Conservation (phyloP, 805 yeast species). For the Lachancea sp. region DNA sequence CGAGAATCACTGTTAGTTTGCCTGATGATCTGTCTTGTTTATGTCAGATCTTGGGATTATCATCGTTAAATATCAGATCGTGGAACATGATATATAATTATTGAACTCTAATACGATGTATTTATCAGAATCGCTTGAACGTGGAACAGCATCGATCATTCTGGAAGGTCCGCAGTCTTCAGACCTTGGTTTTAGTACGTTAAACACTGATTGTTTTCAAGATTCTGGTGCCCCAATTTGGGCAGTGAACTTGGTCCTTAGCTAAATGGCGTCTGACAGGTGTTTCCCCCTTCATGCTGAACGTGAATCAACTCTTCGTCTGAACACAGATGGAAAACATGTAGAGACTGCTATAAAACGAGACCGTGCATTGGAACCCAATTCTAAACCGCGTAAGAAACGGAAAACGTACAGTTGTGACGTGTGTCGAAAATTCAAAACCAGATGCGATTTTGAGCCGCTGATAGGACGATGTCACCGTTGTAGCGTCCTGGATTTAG, state of each 20-base stretch:
- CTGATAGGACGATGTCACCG: conserved; percentile 43
- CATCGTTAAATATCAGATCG: no score
- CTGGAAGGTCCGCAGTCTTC: no score
- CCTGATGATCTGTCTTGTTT: no score
- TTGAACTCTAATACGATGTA: no score
- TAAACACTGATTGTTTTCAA: no score
- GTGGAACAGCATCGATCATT: no score
- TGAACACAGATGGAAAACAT: conserved; percentile 1
- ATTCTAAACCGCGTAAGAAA: conserved; percentile 30
- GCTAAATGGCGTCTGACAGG: background rate
- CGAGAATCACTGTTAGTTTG: no score
- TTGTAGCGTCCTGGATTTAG: conserved; percentile 42
- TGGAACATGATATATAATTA: no score
- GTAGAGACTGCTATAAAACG: background rate
- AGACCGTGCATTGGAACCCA: background rate
- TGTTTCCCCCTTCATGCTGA: background rate
- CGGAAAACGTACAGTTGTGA: conserved; percentile 42
- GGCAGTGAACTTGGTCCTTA: no score
- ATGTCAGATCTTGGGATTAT: no score
- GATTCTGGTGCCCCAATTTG: background rate
- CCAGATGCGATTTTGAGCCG: conserved; percentile 49
- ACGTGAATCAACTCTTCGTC: background rate
- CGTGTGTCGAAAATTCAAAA: conserved; percentile 49
- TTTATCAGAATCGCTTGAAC: no score
- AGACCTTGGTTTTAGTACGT: no score